Percentiles rank a stretch among this genome's conserved stretches.
These are phyloP conservation scores for Isoetes taiwanensis DNA, from an alignment of 75 land plant species.

Conservation along the genomic window DNA sequence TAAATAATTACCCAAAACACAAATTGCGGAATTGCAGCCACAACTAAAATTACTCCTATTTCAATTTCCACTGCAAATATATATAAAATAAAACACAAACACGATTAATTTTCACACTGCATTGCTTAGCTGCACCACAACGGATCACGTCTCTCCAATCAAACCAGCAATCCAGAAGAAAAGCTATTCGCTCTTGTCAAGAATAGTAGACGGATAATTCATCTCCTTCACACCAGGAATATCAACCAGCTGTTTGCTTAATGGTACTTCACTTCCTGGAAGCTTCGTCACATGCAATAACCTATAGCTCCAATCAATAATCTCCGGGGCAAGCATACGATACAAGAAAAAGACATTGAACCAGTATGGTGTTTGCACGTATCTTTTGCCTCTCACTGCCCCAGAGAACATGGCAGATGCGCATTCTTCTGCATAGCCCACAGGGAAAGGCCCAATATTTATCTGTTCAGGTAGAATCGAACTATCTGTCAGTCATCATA, in stretches of 20 bases:
- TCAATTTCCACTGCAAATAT: too few species aligned
- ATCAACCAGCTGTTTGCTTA: slow-evolving; percentile 35
- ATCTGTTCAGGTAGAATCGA: slow-evolving; percentile 25
- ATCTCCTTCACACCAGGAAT: slow-evolving; percentile 31
- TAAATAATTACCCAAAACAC: too few species aligned
- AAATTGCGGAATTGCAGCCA: too few species aligned
- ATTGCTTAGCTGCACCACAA: too few species aligned
- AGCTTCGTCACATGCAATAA: slow-evolving; percentile 16
- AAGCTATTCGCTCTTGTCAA: too few species aligned
- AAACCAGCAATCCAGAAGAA: too few species aligned
- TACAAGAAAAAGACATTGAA: slow-evolving; percentile 19
- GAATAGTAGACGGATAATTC: slow-evolving; percentile 35
- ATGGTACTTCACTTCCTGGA: not conserved
- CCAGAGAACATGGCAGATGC: slow-evolving; percentile 44
- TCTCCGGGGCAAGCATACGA: slow-evolving; percentile 43
- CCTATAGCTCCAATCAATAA: slow-evolving; percentile 35
- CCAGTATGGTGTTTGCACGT: slow-evolving; percentile 48
- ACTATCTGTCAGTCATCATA: too few species aligned
- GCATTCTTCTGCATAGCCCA: slow-evolving; percentile 21
- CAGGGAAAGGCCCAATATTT: slow-evolving; percentile 37
- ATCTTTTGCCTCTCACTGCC: slow-evolving; percentile 32
- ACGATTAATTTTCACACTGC: too few species aligned
- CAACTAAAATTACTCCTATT: too few species aligned
- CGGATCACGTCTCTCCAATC: too few species aligned
- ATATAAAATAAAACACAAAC: too few species aligned